These are phyloP conservation scores for Lolium multiflorum DNA, from an alignment of 176 grass and related monocot genomes.

Conservation along the genomic window DNA sequence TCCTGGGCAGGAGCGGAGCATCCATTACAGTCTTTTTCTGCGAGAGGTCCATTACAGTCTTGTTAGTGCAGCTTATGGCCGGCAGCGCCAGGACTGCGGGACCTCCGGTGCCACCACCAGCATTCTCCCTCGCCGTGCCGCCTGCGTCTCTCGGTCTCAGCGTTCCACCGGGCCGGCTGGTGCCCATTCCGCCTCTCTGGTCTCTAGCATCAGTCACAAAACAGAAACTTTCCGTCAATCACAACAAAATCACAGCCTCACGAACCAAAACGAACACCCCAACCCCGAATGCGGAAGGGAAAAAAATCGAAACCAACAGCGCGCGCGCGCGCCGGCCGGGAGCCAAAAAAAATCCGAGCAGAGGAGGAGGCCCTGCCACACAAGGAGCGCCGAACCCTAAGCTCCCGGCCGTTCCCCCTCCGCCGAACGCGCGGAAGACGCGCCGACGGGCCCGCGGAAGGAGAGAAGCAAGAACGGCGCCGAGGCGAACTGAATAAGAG, in stretches of 20 bases:
- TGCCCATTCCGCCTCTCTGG: conserved; percentile 41
- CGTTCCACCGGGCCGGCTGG: conserved; percentile 35
- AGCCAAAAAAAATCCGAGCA: not conserved
- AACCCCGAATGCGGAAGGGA: not conserved
- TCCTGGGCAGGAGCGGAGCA: not conserved
- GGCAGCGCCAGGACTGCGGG: not conserved
- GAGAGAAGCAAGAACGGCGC: not conserved
- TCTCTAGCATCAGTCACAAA: not conserved
- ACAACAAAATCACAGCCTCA: not conserved
- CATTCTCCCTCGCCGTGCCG: not conserved
- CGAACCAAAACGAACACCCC: not conserved
- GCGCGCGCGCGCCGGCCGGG: not conserved
- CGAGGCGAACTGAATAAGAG: not conserved
- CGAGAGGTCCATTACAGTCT: too few relatives aligned
- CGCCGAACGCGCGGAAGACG: not conserved
- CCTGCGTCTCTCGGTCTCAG: not conserved
- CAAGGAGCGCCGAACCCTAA: not conserved
- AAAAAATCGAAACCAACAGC: not conserved
- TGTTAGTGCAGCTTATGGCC: not conserved
- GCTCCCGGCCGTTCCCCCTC: not conserved
- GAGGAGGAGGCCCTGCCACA: not conserved
- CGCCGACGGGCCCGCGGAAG: not conserved
- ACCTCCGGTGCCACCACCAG: not conserved
- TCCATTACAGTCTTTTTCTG: not conserved
- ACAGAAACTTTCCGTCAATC: not conserved